Base-by-base conservation (phyloP, 805 yeast species). In the Dipodascus albidus region DNA sequence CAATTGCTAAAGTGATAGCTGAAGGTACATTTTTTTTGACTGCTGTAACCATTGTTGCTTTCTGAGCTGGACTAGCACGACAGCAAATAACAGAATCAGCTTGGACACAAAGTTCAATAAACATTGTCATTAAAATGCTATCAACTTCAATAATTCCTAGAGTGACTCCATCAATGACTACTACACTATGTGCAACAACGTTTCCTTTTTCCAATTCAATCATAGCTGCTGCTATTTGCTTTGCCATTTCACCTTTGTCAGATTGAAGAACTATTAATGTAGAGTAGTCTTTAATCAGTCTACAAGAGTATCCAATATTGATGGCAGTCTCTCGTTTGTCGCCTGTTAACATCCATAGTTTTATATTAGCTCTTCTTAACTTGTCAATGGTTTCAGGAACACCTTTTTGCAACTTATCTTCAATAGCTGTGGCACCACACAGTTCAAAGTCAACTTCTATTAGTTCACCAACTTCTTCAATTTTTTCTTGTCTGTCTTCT, bases 261-360 rank as follows among this genome's bases (percentile, higher is more conserved):
- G 71, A 64, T 14, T 76, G 71, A 50, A 93, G 70, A 17, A 89
- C 69, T 11, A 91, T 82, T 14, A 93, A 86, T 0, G 95, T 85
- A 0, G 96, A 88, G 65, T 85, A 93, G 63, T 93, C 98, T 62
- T 91, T 86, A 62, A 93, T 91, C 59, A 93, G 73, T 35, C 88
- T 81, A 67, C 99, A 93, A 4, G 99, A 86, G 63, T 90, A 87
- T 0, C 98, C 99, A 67, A 93, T 91, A 64, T 89, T 93, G 56
- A 93, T 89, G 1, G 99, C 99, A 0, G 99, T 93, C 68, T 93
- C 99, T 55, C 97, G 75, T 65, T 95, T 95, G 66, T 93, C 99
- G 48, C 99, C 99, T 0, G 99, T 93, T 50, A 93, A 73, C 97
- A 93, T 93, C 99, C 99, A 93, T 74, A 93, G 70, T 62, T 84